Conservation (phyloP, 345 rosid species). For the Viola odorata region DNA sequence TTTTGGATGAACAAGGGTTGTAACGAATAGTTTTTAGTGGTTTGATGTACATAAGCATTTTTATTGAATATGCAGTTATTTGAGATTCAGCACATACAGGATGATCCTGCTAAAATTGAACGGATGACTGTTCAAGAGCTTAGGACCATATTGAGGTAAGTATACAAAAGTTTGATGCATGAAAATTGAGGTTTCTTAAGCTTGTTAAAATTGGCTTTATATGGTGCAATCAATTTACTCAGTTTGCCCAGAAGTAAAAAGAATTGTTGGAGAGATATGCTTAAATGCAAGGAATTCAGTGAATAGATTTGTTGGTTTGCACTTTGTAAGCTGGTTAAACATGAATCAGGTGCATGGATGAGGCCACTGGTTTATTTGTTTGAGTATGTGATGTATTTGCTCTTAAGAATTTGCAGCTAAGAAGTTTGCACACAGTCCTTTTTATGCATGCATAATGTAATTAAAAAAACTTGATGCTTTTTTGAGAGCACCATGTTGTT, state of each 20-base stretch:
- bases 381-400: too few relatives aligned
- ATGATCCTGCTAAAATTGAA: conserved; percentile 43
- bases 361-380: too few relatives aligned
- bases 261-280: too few relatives aligned
- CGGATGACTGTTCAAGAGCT: conserved; percentile 73
- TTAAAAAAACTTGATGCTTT: neutral
- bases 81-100: conserved; percentile 31
- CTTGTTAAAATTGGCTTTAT: too few relatives aligned
- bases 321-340: too few relatives aligned
- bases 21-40: too few relatives aligned
- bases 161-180: neutral
- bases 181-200: too few relatives aligned
- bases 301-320: neutral
- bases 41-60: neutral
- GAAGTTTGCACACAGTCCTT: neutral
- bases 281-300: too few relatives aligned
- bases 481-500: neutral
- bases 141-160: conserved; percentile 56
- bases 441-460: neutral
- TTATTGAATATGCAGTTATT: conserved; percentile 1
- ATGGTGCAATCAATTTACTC: too few relatives aligned
- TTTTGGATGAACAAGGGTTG: neutral
- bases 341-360: too few relatives aligned
- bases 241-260: too few relatives aligned
- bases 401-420: neutral